phyloP scores from a whole-genome alignment of 805 yeast species.

The Grigorovia humatica region DNA sequence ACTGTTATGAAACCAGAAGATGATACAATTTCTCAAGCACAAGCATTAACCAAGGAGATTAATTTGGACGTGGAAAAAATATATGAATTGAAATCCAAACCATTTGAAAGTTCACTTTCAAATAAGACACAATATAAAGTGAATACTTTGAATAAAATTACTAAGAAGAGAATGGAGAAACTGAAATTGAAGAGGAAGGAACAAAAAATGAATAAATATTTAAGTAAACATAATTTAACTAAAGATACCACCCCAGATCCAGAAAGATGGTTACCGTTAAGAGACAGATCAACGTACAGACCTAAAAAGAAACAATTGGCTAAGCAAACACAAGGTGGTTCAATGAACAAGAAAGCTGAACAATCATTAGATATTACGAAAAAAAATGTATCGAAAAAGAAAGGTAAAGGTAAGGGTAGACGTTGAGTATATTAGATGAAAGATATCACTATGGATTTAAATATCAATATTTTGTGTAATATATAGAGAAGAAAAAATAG shows the following conservation, averaged over 20 bases:
- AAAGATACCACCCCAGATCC: conserved; percentile 34
- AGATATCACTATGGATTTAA: too few relatives aligned
- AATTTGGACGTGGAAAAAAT: conserved; percentile 14
- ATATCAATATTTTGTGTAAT: conserved; percentile 1
- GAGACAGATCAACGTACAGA: conserved; percentile 73
- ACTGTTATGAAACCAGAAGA: conserved; percentile 7
- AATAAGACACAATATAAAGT: neutral
- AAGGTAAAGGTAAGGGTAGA: conserved; percentile 13
- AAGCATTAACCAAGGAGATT: conserved; percentile 12
- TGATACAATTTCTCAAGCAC: conserved; percentile 10
- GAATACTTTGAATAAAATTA: conserved; percentile 12
- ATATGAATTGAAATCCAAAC: conserved; percentile 12
- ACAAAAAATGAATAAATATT: conserved; percentile 15
- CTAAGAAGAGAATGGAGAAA: conserved; percentile 25
- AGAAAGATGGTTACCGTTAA: conserved; percentile 89
- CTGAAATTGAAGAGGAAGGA: conserved; percentile 13
- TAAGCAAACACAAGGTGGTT: conserved; percentile 56
- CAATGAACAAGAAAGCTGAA: conserved; percentile 33
- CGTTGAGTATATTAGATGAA: conserved; percentile 7
- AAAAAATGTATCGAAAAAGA: conserved; percentile 8
- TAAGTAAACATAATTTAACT: conserved; percentile 21
- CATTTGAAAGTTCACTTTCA: conserved; percentile 9
- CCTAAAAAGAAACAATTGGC: conserved; percentile 51
- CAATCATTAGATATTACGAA: conserved; percentile 23
- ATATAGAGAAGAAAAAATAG: neutral